These are phyloP conservation scores for Suillus variegatus DNA, from an alignment of 768 basidiomycete species.

Conservation along the genomic window DNA sequence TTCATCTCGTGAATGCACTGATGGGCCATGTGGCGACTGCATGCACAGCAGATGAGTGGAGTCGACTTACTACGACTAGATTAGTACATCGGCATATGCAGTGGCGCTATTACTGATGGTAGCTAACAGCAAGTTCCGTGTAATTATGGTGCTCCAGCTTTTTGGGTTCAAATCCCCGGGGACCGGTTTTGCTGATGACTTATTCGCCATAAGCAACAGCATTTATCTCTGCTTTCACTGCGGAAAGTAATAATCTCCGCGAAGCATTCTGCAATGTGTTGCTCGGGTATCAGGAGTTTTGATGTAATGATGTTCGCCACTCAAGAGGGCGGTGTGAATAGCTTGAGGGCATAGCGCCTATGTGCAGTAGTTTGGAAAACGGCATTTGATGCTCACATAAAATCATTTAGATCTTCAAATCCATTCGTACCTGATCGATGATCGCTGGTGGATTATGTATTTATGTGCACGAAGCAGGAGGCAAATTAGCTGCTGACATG, in stretches of 20 bases:
- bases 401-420: too few species aligned
- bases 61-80: neutral
- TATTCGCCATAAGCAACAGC: too few species aligned
- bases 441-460: too few species aligned
- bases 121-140: neutral
- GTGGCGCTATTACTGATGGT: too few species aligned
- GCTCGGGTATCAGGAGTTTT: too few species aligned
- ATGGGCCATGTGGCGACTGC: neutral
- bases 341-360: too few species aligned
- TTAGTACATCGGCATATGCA: neutral
- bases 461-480: neutral
- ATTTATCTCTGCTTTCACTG: neutral
- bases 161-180: neutral
- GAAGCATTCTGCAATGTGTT: neutral
- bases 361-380: neutral
- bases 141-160: neutral
- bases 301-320: neutral
- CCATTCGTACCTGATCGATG: neutral
- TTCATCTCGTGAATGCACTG: neutral
- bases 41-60: neutral
- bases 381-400: neutral
- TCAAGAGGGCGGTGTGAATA: neutral
- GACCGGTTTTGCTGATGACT: too few species aligned
- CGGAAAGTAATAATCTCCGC: neutral
- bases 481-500: too few species aligned